Evolutionary conservation across 768 basidiomycete genomes (phyloP), one percentile per base, ranked within the genome.

Genomic region (Gyrodon lividus): DNA sequence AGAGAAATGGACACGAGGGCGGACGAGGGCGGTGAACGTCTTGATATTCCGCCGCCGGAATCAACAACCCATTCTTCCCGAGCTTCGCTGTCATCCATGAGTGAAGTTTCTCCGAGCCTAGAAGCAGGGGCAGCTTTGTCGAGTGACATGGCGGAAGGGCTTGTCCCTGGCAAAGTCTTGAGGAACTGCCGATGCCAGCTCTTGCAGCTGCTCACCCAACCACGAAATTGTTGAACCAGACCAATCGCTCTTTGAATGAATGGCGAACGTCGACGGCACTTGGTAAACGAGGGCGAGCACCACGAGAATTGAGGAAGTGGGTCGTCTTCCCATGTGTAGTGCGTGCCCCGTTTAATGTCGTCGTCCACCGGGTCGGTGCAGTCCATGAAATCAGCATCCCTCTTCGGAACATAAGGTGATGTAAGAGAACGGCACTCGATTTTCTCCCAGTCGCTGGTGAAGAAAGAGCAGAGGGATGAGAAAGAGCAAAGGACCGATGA

Each of bases 271-370:
- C 23, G 43, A 30, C 48, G 48, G n/a, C 33, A 19, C n/a, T 43
- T 30, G 16, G 20, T 40, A 13, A 50, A 12, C 4, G 39, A 16
- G 5, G 51, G 51, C 5, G 51, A 49, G 16, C 38, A 23, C 22
- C 31, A 53, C 12, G 39, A 34, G 17, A 51, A 53, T 2, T 51
- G 31, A 13, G 52, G 52, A 4, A 53, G 40, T 23, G 52, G 52
- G 31, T 53, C 52, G 41, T 42, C 23, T 34, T 40, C 30, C 23
- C 12, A 19, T 12, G 30, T 34, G 5, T 22, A 23, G 14, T 30
- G 2, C 4, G 8, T 3, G 4, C 34, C 34, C 19, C 22, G 31
- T 16, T 35, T 23, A 10, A 37, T 37, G 16, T 37, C 14, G 9
- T 34, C 13, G 33, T n/a, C 12, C 12, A 37, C 16, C 7, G 4